Conservation (phyloP, 176 grass and related monocot genomes). For the Hordeum vulgare region MorexV3_pseudomolecules_assembly NC_058524.1:67104212-67104711, state of each 20-base stretch:
- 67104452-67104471: neutral
- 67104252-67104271: neutral
- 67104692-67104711: neutral
- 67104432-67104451: neutral
- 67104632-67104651: neutral
- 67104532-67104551: neutral
- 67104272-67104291: conserved; percentile 39
- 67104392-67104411: neutral
- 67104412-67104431: neutral
- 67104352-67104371: neutral
- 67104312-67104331: neutral
- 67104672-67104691: neutral
- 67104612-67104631: neutral
- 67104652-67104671: neutral
- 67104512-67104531: neutral
- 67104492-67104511: neutral
- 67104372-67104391: neutral
- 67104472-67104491: neutral
- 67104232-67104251: conserved; percentile 41
- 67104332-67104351: neutral
- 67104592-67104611: neutral
- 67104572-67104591: neutral
- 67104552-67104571: neutral
- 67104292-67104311: neutral
- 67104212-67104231: conserved; percentile 91